Percentiles rank a stretch among this genome's conserved stretches.
Evolutionary conservation across 306 rosid species (phyloP).

Genomic region (Sphenostylis stenocarpa): DNA sequence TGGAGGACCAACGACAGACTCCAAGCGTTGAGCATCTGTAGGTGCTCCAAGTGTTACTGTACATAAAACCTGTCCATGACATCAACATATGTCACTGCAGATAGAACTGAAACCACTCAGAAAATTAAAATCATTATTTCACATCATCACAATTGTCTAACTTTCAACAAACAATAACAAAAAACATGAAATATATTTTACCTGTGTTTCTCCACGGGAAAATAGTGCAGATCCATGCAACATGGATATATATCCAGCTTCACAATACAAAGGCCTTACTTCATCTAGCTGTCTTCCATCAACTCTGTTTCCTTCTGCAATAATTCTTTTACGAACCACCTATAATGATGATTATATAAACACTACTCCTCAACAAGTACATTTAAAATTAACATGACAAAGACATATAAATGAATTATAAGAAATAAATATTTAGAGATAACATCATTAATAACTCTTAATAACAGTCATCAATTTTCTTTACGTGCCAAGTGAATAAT

Average conservation of each 20-base stretch:
- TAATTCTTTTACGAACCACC: slow-evolving; percentile 89
- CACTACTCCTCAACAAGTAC: slow-evolving; percentile 25
- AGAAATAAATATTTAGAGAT: slow-evolving; percentile 5
- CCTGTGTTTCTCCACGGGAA: slow-evolving; percentile 97
- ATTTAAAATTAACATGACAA: slow-evolving; percentile 3
- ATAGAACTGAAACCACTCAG: slow-evolving; percentile 18
- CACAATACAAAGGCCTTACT: slow-evolving; percentile 94
- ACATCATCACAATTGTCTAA: background rate
- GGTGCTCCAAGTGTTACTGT: slow-evolving; percentile 98
- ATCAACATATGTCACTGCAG: slow-evolving; percentile 29
- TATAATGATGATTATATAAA: slow-evolving; percentile 39
- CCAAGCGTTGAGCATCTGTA: slow-evolving; percentile 87
- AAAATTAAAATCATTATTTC: background rate
- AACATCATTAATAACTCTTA: background rate
- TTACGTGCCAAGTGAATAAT: background rate
- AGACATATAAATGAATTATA: background rate
- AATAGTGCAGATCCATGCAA: slow-evolving; percentile 92
- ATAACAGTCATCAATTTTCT: background rate
- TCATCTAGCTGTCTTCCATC: slow-evolving; percentile 94
- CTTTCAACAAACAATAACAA: slow-evolving; percentile 26
- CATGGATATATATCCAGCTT: slow-evolving; percentile 64
- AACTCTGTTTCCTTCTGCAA: slow-evolving; percentile 76
- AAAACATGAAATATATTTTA: slow-evolving; percentile 28
- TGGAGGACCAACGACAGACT: slow-evolving; percentile 85
- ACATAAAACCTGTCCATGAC: slow-evolving; percentile 72